Evolutionary conservation across 768 basidiomycete species (phyloP).

Genomic region (Termitomyces titanicus): DNA sequence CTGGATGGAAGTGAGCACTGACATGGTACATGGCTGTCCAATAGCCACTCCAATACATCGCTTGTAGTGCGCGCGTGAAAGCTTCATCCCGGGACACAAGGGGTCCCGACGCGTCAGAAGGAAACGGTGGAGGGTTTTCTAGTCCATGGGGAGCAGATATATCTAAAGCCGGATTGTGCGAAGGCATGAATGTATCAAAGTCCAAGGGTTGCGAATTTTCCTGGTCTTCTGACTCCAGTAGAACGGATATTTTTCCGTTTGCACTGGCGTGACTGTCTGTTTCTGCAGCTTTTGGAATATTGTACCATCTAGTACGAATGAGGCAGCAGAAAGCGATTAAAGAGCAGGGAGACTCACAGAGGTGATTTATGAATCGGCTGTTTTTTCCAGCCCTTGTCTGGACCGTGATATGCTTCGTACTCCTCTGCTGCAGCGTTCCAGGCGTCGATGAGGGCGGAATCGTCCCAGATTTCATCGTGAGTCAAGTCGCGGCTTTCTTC

Average conservation of each 20-base stretch:
- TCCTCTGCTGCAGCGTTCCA: slow-evolving; percentile 85
- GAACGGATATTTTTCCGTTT: slow-evolving; percentile 2
- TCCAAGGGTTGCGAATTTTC: slow-evolving; percentile 57
- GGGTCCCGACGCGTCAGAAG: slow-evolving; percentile 28
- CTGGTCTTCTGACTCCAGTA: slow-evolving; percentile 4
- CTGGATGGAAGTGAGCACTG: slow-evolving; percentile 18
- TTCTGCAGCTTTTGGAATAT: slow-evolving; percentile 38
- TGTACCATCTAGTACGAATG: slow-evolving; percentile 66
- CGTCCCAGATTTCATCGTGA: slow-evolving; percentile 82
- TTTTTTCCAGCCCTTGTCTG: slow-evolving; percentile 68
- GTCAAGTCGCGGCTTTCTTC: slow-evolving; percentile 59
- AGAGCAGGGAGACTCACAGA: slow-evolving; percentile 44
- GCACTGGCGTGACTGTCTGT: neutral
- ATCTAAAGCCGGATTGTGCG: slow-evolving; percentile 62
- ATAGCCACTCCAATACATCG: slow-evolving; percentile 87
- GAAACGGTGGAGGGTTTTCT: slow-evolving; percentile 22
- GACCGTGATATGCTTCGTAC: slow-evolving; percentile 71
- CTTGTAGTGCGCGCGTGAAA: slow-evolving; percentile 67
- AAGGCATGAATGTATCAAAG: slow-evolving; percentile 68
- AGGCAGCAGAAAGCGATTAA: neutral
- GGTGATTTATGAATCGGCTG: slow-evolving; percentile 69
- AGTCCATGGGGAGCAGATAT: slow-evolving; percentile 16
- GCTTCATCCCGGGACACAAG: slow-evolving; percentile 69
- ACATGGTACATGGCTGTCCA: slow-evolving; percentile 88
- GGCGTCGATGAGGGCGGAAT: slow-evolving; percentile 76